These are phyloP conservation scores for Fusarium tanahbumbuense DNA, from an alignment of 2,329 filamentous ascomycete species.

Conservation along the genomic window DNA sequence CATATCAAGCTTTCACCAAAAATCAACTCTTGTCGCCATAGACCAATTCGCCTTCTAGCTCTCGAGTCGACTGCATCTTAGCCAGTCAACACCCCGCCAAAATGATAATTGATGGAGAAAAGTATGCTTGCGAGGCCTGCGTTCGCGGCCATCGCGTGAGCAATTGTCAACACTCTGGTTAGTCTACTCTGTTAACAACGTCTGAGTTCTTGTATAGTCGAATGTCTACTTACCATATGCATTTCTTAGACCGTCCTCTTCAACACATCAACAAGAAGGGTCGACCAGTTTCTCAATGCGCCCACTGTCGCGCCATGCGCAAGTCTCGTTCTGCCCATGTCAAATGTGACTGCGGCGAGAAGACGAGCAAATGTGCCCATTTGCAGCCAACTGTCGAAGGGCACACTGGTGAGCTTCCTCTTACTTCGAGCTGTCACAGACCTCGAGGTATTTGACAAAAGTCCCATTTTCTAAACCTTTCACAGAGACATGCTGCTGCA, in stretches of 20 bases:
- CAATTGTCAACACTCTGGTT: slow-evolving; percentile 96
- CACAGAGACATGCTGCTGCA: slow-evolving; percentile 75
- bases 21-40: slow-evolving; percentile 16
- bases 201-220: neutral
- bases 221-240: slow-evolving; percentile 42
- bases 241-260: slow-evolving; percentile 80
- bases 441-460: slow-evolving; percentile 16
- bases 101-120: slow-evolving; percentile 94
- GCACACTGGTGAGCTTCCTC: slow-evolving; percentile 65
- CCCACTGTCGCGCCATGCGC: slow-evolving; percentile 94
- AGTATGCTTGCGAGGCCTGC: slow-evolving; percentile 98
- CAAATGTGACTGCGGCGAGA: slow-evolving; percentile 97
- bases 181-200: slow-evolving; percentile 51
- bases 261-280: slow-evolving; percentile 98
- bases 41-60: neutral
- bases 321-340: slow-evolving; percentile 95
- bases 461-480: slow-evolving; percentile 32
- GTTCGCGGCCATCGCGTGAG: slow-evolving; percentile 98
- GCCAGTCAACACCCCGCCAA: slow-evolving; percentile 42
- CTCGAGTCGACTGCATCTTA: slow-evolving; percentile 26
- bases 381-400: slow-evolving; percentile 67
- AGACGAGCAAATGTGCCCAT: slow-evolving; percentile 78
- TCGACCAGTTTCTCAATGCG: slow-evolving; percentile 95
- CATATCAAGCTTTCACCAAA: slow-evolving; percentile 5
- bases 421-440: slow-evolving; percentile 10